phyloP scores from a whole-genome alignment of 2,329 filamentous ascomycete species.

The Pseudogymnoascus sp. region DNA sequence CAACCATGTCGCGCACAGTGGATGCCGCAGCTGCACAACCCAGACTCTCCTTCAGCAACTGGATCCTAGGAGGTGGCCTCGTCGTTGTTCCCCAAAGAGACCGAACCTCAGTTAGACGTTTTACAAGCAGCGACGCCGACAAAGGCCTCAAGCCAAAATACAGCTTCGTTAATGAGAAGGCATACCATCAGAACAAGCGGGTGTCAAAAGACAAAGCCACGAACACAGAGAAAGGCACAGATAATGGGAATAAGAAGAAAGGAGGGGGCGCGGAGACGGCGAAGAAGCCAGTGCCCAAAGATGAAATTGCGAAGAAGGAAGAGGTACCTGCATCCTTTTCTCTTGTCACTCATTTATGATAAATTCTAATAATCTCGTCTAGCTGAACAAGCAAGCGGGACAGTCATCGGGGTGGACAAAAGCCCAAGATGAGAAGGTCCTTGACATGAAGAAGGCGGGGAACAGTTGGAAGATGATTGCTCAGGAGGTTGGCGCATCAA shows the following conservation, averaged over 20 bases:
- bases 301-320: conserved; percentile 9
- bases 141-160: not conserved
- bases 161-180: not conserved
- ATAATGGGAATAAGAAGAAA: conserved; percentile 4
- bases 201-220: not conserved
- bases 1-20: not conserved
- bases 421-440: conserved; percentile 23
- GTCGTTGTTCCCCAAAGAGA: not conserved
- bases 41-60: conserved; percentile 25
- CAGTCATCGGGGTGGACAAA: conserved; percentile 11
- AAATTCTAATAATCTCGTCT: not conserved
- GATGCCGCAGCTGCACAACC: not conserved
- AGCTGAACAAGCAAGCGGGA: not conserved
- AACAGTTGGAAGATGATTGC: conserved; percentile 23
- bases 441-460: conserved; percentile 21
- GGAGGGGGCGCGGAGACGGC: not conserved
- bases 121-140: not conserved
- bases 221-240: conserved; percentile 2
- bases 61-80: conserved; percentile 24
- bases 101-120: not conserved
- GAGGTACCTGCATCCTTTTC: not conserved
- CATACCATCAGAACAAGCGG: not conserved
- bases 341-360: not conserved
- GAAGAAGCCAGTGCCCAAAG: not conserved
- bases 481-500: conserved; percentile 9